Percentiles rank a stretch among this genome's conserved stretches.
Conservation (phyloP, 495 filamentous ascomycete species). For the Penicillium soppii region DNA sequence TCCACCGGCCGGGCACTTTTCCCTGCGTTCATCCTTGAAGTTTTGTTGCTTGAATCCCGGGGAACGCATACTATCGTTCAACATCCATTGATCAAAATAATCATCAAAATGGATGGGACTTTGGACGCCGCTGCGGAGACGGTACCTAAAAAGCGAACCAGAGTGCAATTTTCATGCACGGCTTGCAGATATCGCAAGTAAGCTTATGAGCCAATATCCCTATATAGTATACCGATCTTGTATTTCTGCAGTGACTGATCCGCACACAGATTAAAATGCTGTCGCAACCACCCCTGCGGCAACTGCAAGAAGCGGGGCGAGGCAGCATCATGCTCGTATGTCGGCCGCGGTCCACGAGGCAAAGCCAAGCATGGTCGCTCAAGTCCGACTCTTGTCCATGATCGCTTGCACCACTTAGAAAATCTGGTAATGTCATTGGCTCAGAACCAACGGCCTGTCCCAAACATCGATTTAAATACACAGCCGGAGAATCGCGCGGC, state of each 20-base stretch:
- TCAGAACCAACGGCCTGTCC: constrained; percentile 33
- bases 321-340: constrained; percentile 41
- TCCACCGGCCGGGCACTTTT: neutral
- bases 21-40: neutral
- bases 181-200: constrained; percentile 53
- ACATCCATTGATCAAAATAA: neutral
- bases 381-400: constrained; percentile 42
- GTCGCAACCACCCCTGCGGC: constrained; percentile 49
- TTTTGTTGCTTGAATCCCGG: neutral
- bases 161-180: constrained; percentile 55
- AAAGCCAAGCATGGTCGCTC: constrained; percentile 31
- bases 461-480: constrained; percentile 11
- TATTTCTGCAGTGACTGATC: neutral
- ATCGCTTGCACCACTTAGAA: constrained; percentile 52
- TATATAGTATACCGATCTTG: neutral
- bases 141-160: constrained; percentile 44
- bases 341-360: constrained; percentile 36
- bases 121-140: constrained; percentile 14
- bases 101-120: neutral
- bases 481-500: neutral
- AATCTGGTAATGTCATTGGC: constrained; percentile 49
- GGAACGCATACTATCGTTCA: no score
- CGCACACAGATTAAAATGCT: constrained; percentile 49
- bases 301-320: constrained; percentile 51
- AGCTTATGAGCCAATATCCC: constrained; percentile 4